Evolutionary conservation across 805 yeast species (phyloP).

Genomic region (Yamadazyma olivae): DNA sequence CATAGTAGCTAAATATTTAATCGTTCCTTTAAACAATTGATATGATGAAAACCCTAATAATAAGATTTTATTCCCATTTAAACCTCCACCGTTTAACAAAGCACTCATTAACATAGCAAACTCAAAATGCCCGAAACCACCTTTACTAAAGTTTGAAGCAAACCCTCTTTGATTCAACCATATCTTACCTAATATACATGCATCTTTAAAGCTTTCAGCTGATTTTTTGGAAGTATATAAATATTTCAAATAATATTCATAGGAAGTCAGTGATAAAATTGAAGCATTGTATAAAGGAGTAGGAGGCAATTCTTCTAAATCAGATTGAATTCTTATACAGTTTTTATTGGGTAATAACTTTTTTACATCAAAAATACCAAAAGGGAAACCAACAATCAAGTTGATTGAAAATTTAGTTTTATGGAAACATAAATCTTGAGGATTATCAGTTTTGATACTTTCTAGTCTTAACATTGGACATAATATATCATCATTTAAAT

Average conservation of each 20-base stretch:
- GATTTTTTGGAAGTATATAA: constrained; percentile 72
- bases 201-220: constrained; percentile 81
- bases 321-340: constrained; percentile 69
- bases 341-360: constrained; percentile 79
- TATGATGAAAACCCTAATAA: constrained; percentile 88
- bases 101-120: constrained; percentile 80
- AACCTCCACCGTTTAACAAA: constrained; percentile 79
- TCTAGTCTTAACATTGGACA: constrained; percentile 71
- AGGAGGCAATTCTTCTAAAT: constrained; percentile 50
- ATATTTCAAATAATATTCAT: constrained; percentile 68
- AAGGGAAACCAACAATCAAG: constrained; percentile 70
- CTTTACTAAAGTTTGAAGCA: constrained; percentile 55
- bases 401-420: constrained; percentile 72
- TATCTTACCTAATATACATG: constrained; percentile 78
- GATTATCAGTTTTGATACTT: constrained; percentile 48
- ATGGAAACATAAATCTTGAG: constrained; percentile 52
- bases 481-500: constrained; percentile 71
- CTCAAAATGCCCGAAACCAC: constrained; percentile 93
- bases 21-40: constrained; percentile 87
- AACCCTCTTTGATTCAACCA: constrained; percentile 92
- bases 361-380: constrained; percentile 65
- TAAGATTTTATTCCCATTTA: constrained; percentile 69
- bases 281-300: constrained; percentile 89
- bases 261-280: constrained; percentile 63
- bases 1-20: constrained; percentile 77